phyloP scores from a whole-genome alignment of 1,139 yeast genomes.

The Zygosaccharomyces pseudobailii region DNA sequence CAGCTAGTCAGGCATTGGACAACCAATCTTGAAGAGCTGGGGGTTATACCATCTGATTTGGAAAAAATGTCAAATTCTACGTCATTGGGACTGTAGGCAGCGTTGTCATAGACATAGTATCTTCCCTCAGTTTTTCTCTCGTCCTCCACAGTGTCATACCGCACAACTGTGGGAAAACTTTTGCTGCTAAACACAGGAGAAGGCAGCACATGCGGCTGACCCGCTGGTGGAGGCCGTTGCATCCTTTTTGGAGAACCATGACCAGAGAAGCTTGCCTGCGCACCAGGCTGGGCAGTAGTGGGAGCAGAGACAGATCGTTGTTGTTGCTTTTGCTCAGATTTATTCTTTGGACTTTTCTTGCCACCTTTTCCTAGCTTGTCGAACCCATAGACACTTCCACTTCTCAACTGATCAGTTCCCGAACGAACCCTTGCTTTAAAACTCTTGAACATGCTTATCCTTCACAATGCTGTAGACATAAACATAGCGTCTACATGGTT shows the following conservation, averaged over 20 bases:
- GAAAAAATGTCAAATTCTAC: conserved; percentile 28
- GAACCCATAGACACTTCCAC: conserved; percentile 11
- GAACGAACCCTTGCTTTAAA: conserved; percentile 12
- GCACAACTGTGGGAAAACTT: not conserved
- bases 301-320: conserved; percentile 1
- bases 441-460: conserved; percentile 8
- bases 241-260: not conserved
- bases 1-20: conserved; percentile 32
- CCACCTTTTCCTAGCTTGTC: conserved; percentile 8
- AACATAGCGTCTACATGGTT: not conserved
- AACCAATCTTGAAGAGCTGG: conserved; percentile 33
- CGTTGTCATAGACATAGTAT: conserved; percentile 18
- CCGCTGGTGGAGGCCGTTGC: not conserved
- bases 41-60: conserved; percentile 25
- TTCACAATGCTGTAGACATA: not conserved
- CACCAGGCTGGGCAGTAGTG: not conserved
- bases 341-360: not conserved
- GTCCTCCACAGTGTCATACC: not conserved
- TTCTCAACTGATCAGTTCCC: conserved; percentile 6
- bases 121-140: conserved; percentile 1
- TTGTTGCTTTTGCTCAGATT: not conserved
- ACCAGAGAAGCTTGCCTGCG: not conserved
- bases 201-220: not conserved
- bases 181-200: conserved; percentile 2
- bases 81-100: conserved; percentile 9